Evolutionary conservation across 306 rosid species (phyloP), one percentile per base, ranked within the genome.

Genomic region (Amphicarpaea edgeworthii): DNA sequence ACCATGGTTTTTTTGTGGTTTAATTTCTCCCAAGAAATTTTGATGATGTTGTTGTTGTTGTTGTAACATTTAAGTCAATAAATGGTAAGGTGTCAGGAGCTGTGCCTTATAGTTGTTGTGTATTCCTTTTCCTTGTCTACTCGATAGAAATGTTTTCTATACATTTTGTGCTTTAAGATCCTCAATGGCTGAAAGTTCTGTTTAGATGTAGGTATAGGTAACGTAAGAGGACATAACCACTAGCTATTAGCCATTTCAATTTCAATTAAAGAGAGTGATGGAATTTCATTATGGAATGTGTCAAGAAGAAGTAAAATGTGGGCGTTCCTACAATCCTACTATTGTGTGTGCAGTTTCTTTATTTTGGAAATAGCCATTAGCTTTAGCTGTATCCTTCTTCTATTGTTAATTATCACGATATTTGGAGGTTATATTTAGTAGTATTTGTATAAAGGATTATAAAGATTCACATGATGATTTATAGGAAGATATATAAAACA

Each of bases 31-130:
- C 68, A 61, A 67, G 76, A 50, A 75, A 4, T 30, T 30, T 30
- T 30, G 37, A 4, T 30, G 7, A 30, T 0, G 82, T 69, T 77
- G 30, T 64, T 0, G 82, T 69, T 77, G 30, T 64, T 64, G 70
- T 71, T 81, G 64, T 79, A 81, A 64, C 61, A 68, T 74, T 66
- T 55, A 66, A 32, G 71, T 82, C 43, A 70, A 61, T n/a, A 40
- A 45, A 43, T 68, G 90, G 86, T 85, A 63, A 66, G 83, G 70
- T 66, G 62, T 71, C 61, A 60, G 50, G 61, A 46, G 26, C 6
- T 30, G 23, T 60, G 57, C 16, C 41, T 68, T 24, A 28, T 6
- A 82, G 76, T 70, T 60, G 77, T 47, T 77, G 68, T 72, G 78
- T 68, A 54, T 62, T 53, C 80, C 47, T 21, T 72, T 42, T 63